phyloP scores from a whole-genome alignment of 2,329 filamentous ascomycete species.

The Ophiostoma angusticollis region DNA sequence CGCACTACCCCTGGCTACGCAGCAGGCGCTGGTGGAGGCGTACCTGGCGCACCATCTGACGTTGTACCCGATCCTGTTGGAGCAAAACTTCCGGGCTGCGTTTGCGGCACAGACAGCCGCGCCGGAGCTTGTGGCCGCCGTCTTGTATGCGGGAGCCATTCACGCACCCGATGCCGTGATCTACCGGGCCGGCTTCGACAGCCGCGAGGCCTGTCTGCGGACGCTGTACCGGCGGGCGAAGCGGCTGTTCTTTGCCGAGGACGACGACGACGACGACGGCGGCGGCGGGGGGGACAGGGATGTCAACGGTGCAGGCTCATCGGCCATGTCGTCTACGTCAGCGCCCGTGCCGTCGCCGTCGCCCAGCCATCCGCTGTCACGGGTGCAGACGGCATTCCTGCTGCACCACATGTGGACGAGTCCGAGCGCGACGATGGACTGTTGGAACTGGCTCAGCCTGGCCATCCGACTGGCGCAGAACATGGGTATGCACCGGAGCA shows the following conservation, averaged over 20 bases:
- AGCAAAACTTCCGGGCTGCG: background rate
- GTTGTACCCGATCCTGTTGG: background rate
- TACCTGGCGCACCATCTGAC: background rate
- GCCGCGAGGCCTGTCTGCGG: background rate
- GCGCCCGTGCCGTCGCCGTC: too few relatives aligned
- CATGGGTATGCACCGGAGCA: conserved; percentile 2
- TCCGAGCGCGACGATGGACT: conserved; percentile 1
- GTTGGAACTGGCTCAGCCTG: conserved; percentile 1
- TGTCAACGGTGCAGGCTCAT: too few relatives aligned
- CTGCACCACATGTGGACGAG: conserved; percentile 2
- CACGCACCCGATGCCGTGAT: background rate
- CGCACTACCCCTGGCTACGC: background rate
- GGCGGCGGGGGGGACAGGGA: too few relatives aligned
- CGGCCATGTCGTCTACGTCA: too few relatives aligned
- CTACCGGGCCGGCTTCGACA: conserved; percentile 1
- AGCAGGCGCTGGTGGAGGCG: background rate
- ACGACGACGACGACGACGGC: background rate
- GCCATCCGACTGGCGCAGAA: conserved; percentile 1
- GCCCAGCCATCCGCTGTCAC: background rate
- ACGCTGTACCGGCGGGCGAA: background rate
- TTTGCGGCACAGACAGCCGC: background rate
- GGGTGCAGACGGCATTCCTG: background rate
- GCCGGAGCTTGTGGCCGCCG: background rate
- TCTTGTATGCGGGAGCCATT: background rate
- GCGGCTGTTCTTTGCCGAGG: background rate